A percentile compares a stretch with the other conserved stretches of the same genome.
Conservation (phyloP, 2,329 filamentous ascomycete species). For the Cadophora malorum region DNA sequence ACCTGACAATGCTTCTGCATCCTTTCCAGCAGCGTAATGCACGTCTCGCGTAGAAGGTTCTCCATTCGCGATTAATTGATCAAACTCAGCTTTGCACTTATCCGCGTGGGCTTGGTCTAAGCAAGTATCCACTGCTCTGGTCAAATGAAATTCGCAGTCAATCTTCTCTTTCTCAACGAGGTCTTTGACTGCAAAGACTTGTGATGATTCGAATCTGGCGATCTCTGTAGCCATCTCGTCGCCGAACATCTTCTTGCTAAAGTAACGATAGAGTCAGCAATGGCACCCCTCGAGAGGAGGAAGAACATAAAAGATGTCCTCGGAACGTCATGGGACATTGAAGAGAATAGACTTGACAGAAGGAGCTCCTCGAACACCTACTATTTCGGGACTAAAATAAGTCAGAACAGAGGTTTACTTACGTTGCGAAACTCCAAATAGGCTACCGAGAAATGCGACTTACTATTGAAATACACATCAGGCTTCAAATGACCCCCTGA, state of each 20-base stretch:
- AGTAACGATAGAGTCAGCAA: not conserved
- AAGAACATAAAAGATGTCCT: not conserved
- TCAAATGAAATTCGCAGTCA: slow-evolving; percentile 25
- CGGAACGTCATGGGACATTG: not conserved
- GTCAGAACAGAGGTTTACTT: not conserved
- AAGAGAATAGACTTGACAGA: not conserved
- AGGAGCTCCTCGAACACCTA: not conserved
- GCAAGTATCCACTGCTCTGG: slow-evolving; percentile 21
- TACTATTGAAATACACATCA: slow-evolving; percentile 26
- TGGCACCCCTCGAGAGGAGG: not conserved
- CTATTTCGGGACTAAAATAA: not conserved
- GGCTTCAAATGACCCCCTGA: slow-evolving; percentile 26
- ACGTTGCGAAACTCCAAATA: not conserved
- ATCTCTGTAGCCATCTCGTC: slow-evolving; percentile 22
- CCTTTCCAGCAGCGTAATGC: slow-evolving; percentile 16
- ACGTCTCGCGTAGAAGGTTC: slow-evolving; percentile 25
- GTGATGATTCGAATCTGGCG: slow-evolving; percentile 20
- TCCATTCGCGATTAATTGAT: slow-evolving; percentile 15
- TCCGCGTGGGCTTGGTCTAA: slow-evolving; percentile 23
- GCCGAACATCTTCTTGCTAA: slow-evolving; percentile 21
- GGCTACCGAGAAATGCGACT: not conserved
- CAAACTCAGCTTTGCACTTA: slow-evolving; percentile 19
- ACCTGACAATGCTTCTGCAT: slow-evolving; percentile 23
- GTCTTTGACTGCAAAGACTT: slow-evolving; percentile 20
- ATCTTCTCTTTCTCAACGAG: slow-evolving; percentile 25